Evolutionary conservation across 2,329 filamentous ascomycete genomes (phyloP).

Genomic region (Hymenoscyphus scutula): DNA sequence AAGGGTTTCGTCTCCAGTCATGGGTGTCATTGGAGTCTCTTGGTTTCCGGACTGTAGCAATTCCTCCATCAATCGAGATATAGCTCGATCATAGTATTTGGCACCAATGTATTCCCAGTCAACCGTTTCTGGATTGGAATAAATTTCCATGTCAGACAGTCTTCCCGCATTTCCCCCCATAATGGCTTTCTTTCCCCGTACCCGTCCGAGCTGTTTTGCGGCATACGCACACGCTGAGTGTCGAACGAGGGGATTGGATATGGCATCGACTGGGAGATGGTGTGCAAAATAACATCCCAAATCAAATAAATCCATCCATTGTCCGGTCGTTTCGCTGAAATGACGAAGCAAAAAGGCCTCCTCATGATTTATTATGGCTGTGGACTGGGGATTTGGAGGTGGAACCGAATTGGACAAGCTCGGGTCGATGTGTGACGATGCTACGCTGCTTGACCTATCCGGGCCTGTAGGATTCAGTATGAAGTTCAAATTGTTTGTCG

Average conservation of each 20-base stretch:
- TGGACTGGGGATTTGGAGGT: not conserved
- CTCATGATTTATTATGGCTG: constrained; percentile 49
- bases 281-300: constrained; percentile 58
- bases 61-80: constrained; percentile 46
- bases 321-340: constrained; percentile 57
- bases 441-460: constrained; percentile 24
- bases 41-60: constrained; percentile 33
- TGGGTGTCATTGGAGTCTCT: constrained; percentile 26
- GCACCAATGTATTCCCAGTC: constrained; percentile 61
- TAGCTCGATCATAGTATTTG: constrained; percentile 58
- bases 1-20: constrained; percentile 26
- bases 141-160: constrained; percentile 52
- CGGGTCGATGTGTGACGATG: constrained; percentile 46
- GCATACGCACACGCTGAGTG: constrained; percentile 59
- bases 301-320: constrained; percentile 58
- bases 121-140: constrained; percentile 44
- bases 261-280: constrained; percentile 57
- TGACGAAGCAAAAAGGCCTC: constrained; percentile 58
- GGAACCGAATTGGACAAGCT: constrained; percentile 27
- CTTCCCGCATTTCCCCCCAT: constrained; percentile 46
- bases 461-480: constrained; percentile 46
- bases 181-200: constrained; percentile 50
- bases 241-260: constrained; percentile 45
- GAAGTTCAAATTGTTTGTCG: constrained; percentile 51
- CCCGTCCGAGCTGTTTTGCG: constrained; percentile 57